Base-by-base conservation (phyloP, 176 grass and related monocot genomes). In the Secale cereale region DNA sequence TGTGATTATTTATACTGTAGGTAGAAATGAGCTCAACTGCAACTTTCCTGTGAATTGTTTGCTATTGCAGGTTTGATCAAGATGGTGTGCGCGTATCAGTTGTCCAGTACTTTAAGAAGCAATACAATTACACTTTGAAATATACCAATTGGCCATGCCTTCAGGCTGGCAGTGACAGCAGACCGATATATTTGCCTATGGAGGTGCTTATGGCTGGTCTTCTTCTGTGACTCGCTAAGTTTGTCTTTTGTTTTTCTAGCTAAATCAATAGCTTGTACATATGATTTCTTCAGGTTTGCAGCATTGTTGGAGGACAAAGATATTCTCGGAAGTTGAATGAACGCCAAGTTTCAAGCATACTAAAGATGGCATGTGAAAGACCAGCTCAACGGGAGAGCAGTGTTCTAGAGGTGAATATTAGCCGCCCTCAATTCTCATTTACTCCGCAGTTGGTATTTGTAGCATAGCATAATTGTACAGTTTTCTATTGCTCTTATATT, bases 271-370 rank as follows among this genome's bases (percentile, higher is more conserved):
- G 43, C 9, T 12, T 74, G 81, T 20, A 9, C 46, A 30, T 78
- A 28, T 45, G 25, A 4, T 68, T 28, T 87, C 4, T 91, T 25
- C 78, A 95, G 96, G 87, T 94, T 22, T 95, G 93, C 82, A 68
- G 60, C 78, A 92, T 98, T 59, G 22, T 90, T 19, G 83, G 77
- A 30, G 96, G 96, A 60, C 91, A 98, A 39, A 83, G 91, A 10
- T 98, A 90, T 70, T 82, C 65, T 0, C 85, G 64, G 14, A 98
- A 93, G 77, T 70, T 98, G 48, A 95, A 80, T 79, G 93, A 95
- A 10, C 70, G 22, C 9, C 93, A 98, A 74, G 93, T 98, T 1
- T 67, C 86, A 37, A 54, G 2, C 9, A 90, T 98, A 70, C 41
- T 94, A 15, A 94, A 65, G 78, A 69, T 82, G 63, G 78, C 93